phyloP scores from a whole-genome alignment of 306 rosid species.

The Potentilla sterilis region DNA sequence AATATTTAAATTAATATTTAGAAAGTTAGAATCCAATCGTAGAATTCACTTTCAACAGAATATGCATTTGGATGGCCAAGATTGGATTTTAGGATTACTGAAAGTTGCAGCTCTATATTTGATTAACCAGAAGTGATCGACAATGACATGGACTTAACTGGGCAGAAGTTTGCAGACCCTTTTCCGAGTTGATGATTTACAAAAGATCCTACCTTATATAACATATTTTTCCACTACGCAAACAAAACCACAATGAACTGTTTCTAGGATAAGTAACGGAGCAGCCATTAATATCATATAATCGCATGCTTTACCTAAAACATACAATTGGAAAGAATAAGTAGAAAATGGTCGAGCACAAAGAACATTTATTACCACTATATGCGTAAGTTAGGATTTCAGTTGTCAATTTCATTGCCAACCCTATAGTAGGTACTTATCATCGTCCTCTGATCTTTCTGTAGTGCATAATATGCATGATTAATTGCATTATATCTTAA shows the following conservation, averaged over 20 bases:
- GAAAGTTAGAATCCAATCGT: neutral
- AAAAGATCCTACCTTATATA: neutral
- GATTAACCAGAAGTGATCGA: neutral
- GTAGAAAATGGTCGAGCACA: neutral
- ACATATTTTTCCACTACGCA: neutral
- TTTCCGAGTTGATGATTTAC: neutral
- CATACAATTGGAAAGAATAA: neutral
- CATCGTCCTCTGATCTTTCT: neutral
- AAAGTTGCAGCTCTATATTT: neutral
- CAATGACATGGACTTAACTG: neutral
- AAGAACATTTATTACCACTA: neutral
- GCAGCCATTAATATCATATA: neutral
- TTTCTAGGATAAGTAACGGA: neutral
- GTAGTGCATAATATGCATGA: neutral
- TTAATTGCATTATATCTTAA: neutral
- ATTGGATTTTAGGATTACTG: neutral
- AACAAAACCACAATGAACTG: neutral
- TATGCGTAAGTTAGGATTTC: neutral
- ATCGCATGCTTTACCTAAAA: neutral
- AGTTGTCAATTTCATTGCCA: neutral
- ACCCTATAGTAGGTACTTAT: neutral
- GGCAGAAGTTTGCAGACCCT: neutral
- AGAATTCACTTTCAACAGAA: neutral
- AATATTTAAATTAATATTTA: neutral
- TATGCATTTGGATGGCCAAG: neutral